phyloP scores from a whole-genome alignment of 176 grass and related monocot genomes.

The Oryza punctata region DNA sequence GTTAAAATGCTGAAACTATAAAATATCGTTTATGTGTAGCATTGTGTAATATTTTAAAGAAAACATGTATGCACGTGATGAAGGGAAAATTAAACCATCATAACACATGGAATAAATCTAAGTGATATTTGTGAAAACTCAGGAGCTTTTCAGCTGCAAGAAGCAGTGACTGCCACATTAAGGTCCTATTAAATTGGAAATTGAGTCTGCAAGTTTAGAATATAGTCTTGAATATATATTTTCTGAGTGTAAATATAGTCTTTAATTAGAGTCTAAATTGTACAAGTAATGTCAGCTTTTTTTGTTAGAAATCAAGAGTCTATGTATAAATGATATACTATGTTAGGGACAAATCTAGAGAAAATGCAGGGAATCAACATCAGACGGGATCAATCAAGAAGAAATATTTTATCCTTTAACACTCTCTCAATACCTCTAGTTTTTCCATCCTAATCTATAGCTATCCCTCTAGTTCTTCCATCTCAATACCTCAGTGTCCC shows the following conservation, averaged over 20 bases:
- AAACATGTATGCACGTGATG: not conserved
- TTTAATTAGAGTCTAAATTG: too few species aligned
- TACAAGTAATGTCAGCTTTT: not conserved
- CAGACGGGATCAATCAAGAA: not conserved
- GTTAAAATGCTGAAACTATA: not conserved
- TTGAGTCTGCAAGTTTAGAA: too few species aligned
- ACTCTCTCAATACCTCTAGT: not conserved
- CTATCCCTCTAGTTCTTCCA: not conserved
- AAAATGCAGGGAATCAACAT: not conserved
- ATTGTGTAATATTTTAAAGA: not conserved
- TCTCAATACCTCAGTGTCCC: not conserved
- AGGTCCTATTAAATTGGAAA: too few species aligned
- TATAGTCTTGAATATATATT: too few species aligned
- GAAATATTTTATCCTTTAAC: not conserved
- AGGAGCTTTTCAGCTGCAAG: too few species aligned
- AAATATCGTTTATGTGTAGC: not conserved
- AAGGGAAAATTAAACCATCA: not conserved
- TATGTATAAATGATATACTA: not conserved
- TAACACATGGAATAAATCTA: too few species aligned
- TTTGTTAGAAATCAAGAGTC: not conserved
- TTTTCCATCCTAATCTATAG: not conserved
- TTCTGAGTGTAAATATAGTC: too few species aligned
- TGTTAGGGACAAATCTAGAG: not conserved
- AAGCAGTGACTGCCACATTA: too few species aligned
- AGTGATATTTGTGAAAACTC: not conserved